These are phyloP conservation scores for Lupinus albus DNA, from an alignment of 306 rosid genomes.

Conservation along the genomic window DNA sequence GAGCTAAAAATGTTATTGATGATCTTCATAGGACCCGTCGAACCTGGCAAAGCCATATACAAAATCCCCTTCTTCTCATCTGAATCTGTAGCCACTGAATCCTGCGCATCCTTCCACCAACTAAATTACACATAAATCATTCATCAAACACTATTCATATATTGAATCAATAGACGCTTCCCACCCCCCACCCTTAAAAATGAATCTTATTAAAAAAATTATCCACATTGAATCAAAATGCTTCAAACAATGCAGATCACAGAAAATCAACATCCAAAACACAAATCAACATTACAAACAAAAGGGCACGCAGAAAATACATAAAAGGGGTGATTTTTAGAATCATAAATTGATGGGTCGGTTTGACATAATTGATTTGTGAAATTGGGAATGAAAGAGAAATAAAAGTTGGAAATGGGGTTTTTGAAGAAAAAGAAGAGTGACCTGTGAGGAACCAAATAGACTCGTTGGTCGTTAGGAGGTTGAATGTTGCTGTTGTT, in stretches of 20 bases:
- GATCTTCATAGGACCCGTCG: slow-evolving; percentile 87
- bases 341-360: slow-evolving; percentile 7
- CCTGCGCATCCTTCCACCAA: slow-evolving; percentile 98
- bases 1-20: slow-evolving; percentile 85
- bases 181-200: no score
- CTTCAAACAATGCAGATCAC: slow-evolving; percentile 50
- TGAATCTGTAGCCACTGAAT: slow-evolving; percentile 61
- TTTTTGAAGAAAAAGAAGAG: slow-evolving; percentile 33
- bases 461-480: slow-evolving; percentile 70
- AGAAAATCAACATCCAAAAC: slow-evolving; percentile 24
- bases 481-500: slow-evolving; percentile 55
- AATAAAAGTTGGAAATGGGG: slow-evolving; percentile 29
- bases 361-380: background rate
- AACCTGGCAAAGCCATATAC: slow-evolving; percentile 61
- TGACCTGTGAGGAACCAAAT: slow-evolving; percentile 92
- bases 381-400: slow-evolving; percentile 4
- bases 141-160: background rate
- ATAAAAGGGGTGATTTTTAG: background rate
- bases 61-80: slow-evolving; percentile 63
- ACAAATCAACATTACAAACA: background rate
- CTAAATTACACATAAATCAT: slow-evolving; percentile 52
- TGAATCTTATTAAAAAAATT: no score
- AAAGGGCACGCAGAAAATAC: background rate
- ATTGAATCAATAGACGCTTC: slow-evolving; percentile 35
- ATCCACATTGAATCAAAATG: no score